Evolutionary conservation across 1,284 basidiomycete genomes (phyloP).

Genomic region (Rhodotorula mucilaginosa): DNA sequence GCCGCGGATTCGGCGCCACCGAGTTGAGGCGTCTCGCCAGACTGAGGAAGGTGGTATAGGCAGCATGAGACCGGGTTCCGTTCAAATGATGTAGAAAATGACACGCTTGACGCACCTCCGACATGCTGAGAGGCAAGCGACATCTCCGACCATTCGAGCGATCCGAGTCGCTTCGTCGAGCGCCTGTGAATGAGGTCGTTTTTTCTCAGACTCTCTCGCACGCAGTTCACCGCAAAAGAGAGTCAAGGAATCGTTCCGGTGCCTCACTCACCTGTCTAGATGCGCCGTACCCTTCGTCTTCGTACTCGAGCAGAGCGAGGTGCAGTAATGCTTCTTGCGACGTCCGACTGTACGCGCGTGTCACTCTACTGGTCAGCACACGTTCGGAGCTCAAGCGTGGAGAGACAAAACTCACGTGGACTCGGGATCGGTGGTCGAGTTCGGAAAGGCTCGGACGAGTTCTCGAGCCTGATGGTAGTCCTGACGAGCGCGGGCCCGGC

Average conservation of each 20-base stretch:
- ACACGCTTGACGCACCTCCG: background rate
- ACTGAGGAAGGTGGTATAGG: background rate
- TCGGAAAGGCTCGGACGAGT: constrained; percentile 1
- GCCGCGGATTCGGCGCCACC: background rate
- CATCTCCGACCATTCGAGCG: constrained; percentile 20
- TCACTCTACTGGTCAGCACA: no score
- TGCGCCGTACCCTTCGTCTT: constrained; percentile 10
- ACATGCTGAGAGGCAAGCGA: constrained; percentile 6
- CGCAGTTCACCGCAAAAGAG: no score
- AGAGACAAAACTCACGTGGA: background rate
- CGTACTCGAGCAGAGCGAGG: constrained; percentile 27
- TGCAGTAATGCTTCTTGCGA: constrained; percentile 27
- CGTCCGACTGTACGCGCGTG: background rate
- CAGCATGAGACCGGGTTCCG: no score
- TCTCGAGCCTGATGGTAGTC: constrained; percentile 19
- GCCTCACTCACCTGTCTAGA: constrained; percentile 1
- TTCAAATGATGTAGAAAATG: no score
- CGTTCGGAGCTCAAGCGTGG: no score
- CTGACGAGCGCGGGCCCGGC: background rate
- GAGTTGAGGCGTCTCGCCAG: constrained; percentile 8
- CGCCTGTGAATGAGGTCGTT: background rate
- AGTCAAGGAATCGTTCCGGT: no score
- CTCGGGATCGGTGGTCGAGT: background rate
- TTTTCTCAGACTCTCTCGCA: background rate
- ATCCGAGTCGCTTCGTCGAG: constrained; percentile 23